Evolutionary conservation across 1,284 basidiomycete genomes (phyloP).

Genomic region (Inonotus obliquus): DNA sequence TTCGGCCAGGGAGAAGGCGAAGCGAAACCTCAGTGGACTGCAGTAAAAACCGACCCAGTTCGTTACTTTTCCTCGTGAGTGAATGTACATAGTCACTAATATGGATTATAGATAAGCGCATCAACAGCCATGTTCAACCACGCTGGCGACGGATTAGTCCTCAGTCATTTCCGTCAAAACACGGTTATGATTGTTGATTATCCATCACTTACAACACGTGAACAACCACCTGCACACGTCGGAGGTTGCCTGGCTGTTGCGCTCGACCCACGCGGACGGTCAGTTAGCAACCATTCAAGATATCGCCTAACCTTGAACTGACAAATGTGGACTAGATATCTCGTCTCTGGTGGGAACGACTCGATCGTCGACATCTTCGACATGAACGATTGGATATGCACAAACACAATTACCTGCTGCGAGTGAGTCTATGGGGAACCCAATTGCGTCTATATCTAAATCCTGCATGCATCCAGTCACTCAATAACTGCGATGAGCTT

Average conservation of each 20-base stretch:
- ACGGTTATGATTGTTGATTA: constrained; percentile 63
- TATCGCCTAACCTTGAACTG: background rate
- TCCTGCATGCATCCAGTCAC: constrained; percentile 39
- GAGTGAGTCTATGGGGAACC: constrained; percentile 47
- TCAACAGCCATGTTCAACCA: constrained; percentile 70
- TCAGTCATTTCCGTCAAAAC: constrained; percentile 57
- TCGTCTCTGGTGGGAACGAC: constrained; percentile 73
- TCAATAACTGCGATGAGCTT: constrained; percentile 73
- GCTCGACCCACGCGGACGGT: constrained; percentile 68
- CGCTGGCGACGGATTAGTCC: constrained; percentile 60
- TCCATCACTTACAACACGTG: constrained; percentile 50
- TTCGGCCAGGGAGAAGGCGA: constrained; percentile 50
- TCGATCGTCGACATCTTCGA: constrained; percentile 79
- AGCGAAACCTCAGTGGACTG: constrained; percentile 55
- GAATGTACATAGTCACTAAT: background rate
- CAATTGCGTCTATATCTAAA: background rate
- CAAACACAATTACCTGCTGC: constrained; percentile 68
- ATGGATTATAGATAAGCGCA: constrained; percentile 28
- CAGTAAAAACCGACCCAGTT: constrained; percentile 45
- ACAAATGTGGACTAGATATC: constrained; percentile 42
- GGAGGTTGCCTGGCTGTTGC: constrained; percentile 71
- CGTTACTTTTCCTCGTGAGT: constrained; percentile 11
- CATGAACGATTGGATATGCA: constrained; percentile 70
- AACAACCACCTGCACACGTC: constrained; percentile 65
- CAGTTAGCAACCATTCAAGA: constrained; percentile 23